phyloP scores from a whole-genome alignment of 1,139 yeast species.

The Blastobotrys elegans region DNA sequence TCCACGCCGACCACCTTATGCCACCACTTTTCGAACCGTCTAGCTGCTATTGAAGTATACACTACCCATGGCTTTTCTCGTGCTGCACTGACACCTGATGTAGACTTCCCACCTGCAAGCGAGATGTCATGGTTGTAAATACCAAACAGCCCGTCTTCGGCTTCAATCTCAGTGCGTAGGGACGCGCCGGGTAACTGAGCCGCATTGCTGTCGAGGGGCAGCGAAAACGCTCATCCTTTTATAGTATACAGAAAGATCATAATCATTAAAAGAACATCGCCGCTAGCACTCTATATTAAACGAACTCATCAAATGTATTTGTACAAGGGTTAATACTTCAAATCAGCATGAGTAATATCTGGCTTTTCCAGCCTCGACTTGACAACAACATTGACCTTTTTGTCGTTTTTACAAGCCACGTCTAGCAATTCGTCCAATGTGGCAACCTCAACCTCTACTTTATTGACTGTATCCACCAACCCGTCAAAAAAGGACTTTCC shows the following conservation, averaged over 20 bases:
- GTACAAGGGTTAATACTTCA: background rate
- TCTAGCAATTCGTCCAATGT: background rate
- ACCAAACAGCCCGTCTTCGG: conserved; percentile 20
- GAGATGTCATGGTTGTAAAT: too few relatives aligned
- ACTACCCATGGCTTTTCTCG: conserved; percentile 34
- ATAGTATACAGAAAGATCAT: too few relatives aligned
- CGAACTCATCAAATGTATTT: too few relatives aligned
- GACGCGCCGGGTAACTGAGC: too few relatives aligned
- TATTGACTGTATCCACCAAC: conserved; percentile 7
- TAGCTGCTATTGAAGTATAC: conserved; percentile 33
- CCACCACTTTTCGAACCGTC: conserved; percentile 35
- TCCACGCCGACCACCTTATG: too few relatives aligned
- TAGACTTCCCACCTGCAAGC: too few relatives aligned
- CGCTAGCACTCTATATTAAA: too few relatives aligned
- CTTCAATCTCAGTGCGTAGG: conserved; percentile 26
- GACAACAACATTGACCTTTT: background rate
- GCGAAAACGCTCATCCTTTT: too few relatives aligned
- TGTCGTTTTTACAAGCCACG: background rate
- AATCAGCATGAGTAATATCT: background rate
- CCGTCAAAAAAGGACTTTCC: conserved; percentile 6
- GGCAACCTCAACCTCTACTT: conserved; percentile 7
- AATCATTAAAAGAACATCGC: too few relatives aligned
- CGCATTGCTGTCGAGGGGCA: too few relatives aligned
- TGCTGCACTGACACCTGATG: too few relatives aligned
- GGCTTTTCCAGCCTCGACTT: background rate